phyloP scores from a whole-genome alignment of 352 stramenopile genomes.

The Phytopythium kandeliae region DNA sequence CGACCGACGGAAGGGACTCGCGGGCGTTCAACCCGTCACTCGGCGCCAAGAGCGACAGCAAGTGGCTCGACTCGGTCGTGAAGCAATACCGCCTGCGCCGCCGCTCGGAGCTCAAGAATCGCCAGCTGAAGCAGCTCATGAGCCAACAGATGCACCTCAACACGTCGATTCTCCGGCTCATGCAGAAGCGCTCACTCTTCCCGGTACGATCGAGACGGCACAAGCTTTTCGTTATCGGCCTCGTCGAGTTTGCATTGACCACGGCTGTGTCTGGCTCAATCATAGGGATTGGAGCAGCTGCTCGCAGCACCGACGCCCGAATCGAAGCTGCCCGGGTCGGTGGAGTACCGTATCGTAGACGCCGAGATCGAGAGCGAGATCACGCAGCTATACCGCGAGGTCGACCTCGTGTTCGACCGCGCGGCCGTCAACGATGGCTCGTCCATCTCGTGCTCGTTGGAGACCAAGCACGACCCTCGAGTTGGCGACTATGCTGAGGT shows the following conservation, averaged over 20 bases:
- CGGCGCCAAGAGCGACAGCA: not conserved
- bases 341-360: slow-evolving; percentile 3
- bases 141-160: slow-evolving; percentile 8
- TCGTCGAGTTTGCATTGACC: too few relatives aligned
- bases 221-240: too few relatives aligned
- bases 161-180: slow-evolving; percentile 7
- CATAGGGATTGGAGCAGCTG: not conserved
- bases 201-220: slow-evolving; percentile 3
- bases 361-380: slow-evolving; percentile 8
- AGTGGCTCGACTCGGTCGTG: slow-evolving; percentile 10
- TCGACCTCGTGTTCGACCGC: slow-evolving; percentile 5
- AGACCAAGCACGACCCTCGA: slow-evolving; percentile 1
- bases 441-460: slow-evolving; percentile 5
- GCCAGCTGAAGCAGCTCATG: slow-evolving; percentile 11
- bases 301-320: not conserved
- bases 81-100: slow-evolving; percentile 6
- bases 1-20: not conserved
- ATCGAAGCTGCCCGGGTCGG: not conserved
- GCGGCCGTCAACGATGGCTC: not conserved
- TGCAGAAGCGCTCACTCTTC: slow-evolving; percentile 13
- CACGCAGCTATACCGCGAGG: slow-evolving; percentile 5
- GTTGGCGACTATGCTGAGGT: not conserved
- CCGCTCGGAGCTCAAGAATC: slow-evolving; percentile 17
- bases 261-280: too few relatives aligned
- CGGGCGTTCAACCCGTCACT: not conserved